A percentile compares a stretch with the other conserved stretches of the same genome.
Evolutionary conservation across 1,284 basidiomycete genomes (phyloP).

Genomic region (Ganoderma meredithae): DNA sequence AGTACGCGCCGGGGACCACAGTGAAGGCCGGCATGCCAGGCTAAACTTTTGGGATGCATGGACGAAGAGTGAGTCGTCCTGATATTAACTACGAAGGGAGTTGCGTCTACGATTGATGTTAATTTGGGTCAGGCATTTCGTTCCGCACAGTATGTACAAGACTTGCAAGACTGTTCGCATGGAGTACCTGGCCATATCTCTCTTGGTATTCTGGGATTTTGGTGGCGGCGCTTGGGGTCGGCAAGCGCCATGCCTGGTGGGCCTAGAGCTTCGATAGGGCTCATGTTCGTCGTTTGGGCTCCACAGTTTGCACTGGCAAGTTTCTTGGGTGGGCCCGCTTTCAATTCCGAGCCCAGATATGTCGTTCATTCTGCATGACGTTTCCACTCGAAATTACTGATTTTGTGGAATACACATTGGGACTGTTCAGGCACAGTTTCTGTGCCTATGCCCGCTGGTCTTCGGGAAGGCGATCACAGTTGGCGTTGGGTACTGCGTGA

Average conservation of each 20-base stretch:
- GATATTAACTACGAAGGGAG: background rate
- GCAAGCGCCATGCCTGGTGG: background rate
- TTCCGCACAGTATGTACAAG: background rate
- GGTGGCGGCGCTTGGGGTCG: background rate
- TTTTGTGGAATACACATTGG: background rate
- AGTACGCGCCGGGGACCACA: conserved; percentile 2
- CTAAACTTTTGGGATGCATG: background rate
- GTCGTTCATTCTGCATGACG: background rate
- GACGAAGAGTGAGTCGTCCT: background rate
- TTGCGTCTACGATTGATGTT: background rate
- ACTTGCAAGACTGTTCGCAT: background rate
- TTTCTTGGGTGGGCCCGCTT: background rate
- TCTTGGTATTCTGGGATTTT: background rate
- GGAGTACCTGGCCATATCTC: background rate
- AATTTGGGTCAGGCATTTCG: background rate
- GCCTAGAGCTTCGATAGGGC: background rate
- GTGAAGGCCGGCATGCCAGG: conserved; percentile 4
- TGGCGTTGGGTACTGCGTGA: background rate
- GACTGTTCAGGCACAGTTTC: background rate
- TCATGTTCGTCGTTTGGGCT: background rate
- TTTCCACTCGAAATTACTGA: background rate
- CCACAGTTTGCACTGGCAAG: too few relatives aligned
- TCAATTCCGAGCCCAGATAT: background rate
- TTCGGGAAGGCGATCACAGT: background rate
- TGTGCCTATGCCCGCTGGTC: background rate